A percentile compares a stretch with the other conserved stretches of the same genome.
Evolutionary conservation across 225 moss, liverwort and hornwort species (phyloP).

Genomic region (Takakia lepidozioides): DNA sequence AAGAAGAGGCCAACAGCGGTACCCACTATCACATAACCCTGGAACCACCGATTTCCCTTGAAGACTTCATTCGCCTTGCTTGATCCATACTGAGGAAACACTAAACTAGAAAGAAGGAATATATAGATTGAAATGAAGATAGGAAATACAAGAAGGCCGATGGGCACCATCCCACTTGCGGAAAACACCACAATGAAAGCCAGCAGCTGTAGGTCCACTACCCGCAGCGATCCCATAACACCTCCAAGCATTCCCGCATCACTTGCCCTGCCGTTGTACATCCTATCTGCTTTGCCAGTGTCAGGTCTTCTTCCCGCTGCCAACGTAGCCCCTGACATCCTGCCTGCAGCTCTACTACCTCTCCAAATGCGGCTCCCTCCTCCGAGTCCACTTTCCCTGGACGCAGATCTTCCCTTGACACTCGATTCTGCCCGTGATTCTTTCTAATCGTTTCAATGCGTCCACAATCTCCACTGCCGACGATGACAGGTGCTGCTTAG

Average conservation of each 20-base stretch:
- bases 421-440: too few species aligned
- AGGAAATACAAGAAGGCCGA: slow-evolving; percentile 65
- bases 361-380: too few species aligned
- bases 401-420: too few species aligned
- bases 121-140: slow-evolving; percentile 36
- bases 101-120: slow-evolving; percentile 33
- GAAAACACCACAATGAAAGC: slow-evolving; percentile 92
- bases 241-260: slow-evolving; percentile 52
- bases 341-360: too few species aligned
- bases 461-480: too few species aligned
- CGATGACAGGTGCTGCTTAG: too few species aligned
- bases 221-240: slow-evolving; percentile 79
- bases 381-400: too few species aligned
- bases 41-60: slow-evolving; percentile 66
- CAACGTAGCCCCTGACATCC: slow-evolving; percentile 90
- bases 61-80: slow-evolving; percentile 49
- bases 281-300: slow-evolving; percentile 1
- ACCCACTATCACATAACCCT: slow-evolving; percentile 63
- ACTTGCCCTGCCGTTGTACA: slow-evolving; percentile 1
- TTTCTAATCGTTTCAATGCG: too few species aligned
- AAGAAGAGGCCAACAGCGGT: slow-evolving; percentile 76
- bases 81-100: slow-evolving; percentile 54
- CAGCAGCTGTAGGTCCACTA: slow-evolving; percentile 83
- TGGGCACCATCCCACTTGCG: slow-evolving; percentile 73
- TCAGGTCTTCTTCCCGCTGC: slow-evolving; percentile 67